phyloP scores from a whole-genome alignment of 108 stramenopile species.

The Cyclotella choctawhatcheeana region DNA sequence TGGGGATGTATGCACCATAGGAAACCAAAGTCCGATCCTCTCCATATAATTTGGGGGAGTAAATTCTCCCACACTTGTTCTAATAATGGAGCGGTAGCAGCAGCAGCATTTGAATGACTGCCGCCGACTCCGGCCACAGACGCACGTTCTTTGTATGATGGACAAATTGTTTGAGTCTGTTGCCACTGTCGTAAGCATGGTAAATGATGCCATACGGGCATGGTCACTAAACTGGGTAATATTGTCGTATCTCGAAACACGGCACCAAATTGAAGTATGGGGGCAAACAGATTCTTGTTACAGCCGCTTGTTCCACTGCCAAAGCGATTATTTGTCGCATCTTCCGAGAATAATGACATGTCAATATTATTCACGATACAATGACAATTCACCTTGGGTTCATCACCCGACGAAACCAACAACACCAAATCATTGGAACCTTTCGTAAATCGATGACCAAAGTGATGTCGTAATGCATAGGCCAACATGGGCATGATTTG shows the following conservation, averaged over 20 bases:
- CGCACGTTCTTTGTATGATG: background rate
- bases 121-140: background rate
- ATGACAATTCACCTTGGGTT: constrained; percentile 13
- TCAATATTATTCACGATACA: constrained; percentile 13
- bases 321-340: too few relatives aligned
- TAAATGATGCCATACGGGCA: constrained; percentile 31
- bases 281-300: constrained; percentile 23
- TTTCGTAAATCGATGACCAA: constrained; percentile 15
- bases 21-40: constrained; percentile 33
- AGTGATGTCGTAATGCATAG: constrained; percentile 30
- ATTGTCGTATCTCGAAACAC: constrained; percentile 22
- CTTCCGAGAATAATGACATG: too few relatives aligned
- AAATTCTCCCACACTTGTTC: constrained; percentile 19
- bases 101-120: background rate
- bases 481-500: constrained; percentile 27
- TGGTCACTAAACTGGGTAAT: constrained; percentile 19
- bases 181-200: constrained; percentile 27
- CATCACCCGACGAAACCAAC: constrained; percentile 20
- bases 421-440: constrained; percentile 14
- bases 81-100: background rate
- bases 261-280: constrained; percentile 34
- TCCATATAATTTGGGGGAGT: constrained; percentile 26
- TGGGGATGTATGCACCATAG: constrained; percentile 20
- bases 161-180: constrained; percentile 5
- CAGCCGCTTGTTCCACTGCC: too few relatives aligned